phyloP scores from a whole-genome alignment of 2,329 filamentous ascomycete species.

The Colletotrichum simmondsii region DNA sequence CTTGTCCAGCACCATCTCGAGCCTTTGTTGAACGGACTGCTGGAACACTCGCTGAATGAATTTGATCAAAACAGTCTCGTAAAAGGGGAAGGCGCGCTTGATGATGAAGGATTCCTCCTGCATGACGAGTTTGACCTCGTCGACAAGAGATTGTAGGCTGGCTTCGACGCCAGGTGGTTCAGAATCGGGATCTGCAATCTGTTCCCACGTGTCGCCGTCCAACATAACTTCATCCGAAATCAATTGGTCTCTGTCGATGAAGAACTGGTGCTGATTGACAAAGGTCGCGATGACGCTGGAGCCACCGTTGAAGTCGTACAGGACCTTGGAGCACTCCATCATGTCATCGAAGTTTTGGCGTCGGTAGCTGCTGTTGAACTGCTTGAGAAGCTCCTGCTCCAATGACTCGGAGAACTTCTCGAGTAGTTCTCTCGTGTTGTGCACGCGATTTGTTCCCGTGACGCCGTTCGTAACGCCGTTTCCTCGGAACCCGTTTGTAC shows the following conservation, averaged over 20 bases:
- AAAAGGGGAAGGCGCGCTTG: constrained; percentile 94
- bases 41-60: constrained; percentile 98
- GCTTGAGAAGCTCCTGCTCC: constrained; percentile 93
- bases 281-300: constrained; percentile 95
- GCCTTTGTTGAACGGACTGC: constrained; percentile 94
- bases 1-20: constrained; percentile 96
- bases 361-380: constrained; percentile 97
- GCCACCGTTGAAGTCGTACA: constrained; percentile 96
- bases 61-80: constrained; percentile 91
- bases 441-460: constrained; percentile 51
- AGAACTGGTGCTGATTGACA: constrained; percentile 99
- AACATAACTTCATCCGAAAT: constrained; percentile 85
- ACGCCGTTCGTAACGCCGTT: constrained; percentile 63
- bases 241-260: constrained; percentile 94
- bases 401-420: constrained; percentile 97
- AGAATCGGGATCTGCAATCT: constrained; percentile 91
- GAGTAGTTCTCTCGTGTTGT: constrained; percentile 86
- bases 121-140: constrained; percentile 94
- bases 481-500: constrained; percentile 61
- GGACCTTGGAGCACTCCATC: constrained; percentile 93
- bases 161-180: constrained; percentile 93
- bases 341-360: constrained; percentile 97
- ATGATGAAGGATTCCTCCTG: constrained; percentile 98
- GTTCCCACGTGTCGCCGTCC: constrained; percentile 86
- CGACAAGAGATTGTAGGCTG: constrained; percentile 89